A percentile compares a stretch with the other conserved stretches of the same genome.
Conservation (phyloP, 495 filamentous ascomycete species). For the Articulospora tetracladia region DNA sequence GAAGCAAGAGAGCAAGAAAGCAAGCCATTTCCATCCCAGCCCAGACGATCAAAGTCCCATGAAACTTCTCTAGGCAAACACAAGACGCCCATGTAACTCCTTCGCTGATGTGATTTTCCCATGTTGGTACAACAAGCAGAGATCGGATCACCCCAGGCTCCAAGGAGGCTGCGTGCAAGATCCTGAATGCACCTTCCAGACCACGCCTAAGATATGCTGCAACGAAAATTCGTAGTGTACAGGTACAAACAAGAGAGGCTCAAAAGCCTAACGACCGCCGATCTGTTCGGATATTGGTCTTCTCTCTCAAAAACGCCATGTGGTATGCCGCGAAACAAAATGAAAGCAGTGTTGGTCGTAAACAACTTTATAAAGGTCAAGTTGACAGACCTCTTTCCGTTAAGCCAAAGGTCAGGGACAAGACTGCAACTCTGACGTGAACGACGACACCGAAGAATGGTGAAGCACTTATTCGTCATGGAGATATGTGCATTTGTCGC, state of each 20-base stretch:
- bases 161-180: not conserved
- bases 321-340: not conserved
- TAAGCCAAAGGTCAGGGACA: too few species aligned
- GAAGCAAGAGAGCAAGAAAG: too few species aligned
- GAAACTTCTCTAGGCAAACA: not conserved
- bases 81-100: conserved; percentile 5
- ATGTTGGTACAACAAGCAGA: conserved; percentile 8
- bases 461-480: conserved; percentile 43
- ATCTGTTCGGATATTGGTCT: not conserved
- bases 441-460: not conserved
- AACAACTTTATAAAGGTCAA: not conserved
- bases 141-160: not conserved
- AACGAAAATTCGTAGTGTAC: not conserved
- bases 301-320: not conserved
- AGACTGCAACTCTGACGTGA: too few species aligned
- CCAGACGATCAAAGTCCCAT: not conserved
- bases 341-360: not conserved
- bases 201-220: conserved; percentile 1
- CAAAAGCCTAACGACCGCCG: not conserved
- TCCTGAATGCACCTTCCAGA: not conserved
- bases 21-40: not conserved
- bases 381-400: too few species aligned
- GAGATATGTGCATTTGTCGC: conserved; percentile 78
- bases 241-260: not conserved
- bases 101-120: conserved; percentile 10